Evolutionary conservation across 164 flowering plant species (phyloP).

Genomic region (Dillenia suffruticosa): DNA sequence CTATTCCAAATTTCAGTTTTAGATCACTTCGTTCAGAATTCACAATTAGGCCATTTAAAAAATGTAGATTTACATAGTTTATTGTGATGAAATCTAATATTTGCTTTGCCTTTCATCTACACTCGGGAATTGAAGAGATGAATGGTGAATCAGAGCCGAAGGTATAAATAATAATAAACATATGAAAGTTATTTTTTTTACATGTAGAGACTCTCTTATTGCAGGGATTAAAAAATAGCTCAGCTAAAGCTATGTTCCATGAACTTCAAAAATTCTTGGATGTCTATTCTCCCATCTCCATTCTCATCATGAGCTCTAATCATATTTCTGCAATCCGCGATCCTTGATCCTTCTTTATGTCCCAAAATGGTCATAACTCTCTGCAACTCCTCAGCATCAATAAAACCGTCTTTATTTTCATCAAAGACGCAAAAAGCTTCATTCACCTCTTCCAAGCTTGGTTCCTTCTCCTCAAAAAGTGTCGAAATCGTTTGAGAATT

Average conservation of each 20-base stretch:
- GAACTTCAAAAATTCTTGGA: slow-evolving; percentile 32
- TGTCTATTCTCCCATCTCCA: slow-evolving; percentile 33
- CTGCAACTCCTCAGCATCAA: slow-evolving; percentile 40
- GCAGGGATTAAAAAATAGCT: too few species aligned
- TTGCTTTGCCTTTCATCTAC: too few species aligned
- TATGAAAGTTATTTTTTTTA: too few species aligned
- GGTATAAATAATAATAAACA: too few species aligned
- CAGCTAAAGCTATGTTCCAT: slow-evolving; percentile 15
- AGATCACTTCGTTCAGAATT: too few species aligned
- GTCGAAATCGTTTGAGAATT: slow-evolving; percentile 18
- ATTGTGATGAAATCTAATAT: too few species aligned
- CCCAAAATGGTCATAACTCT: slow-evolving; percentile 33
- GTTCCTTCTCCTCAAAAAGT: slow-evolving; percentile 42
- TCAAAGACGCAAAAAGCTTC: slow-evolving; percentile 43
- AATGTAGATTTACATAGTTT: too few species aligned
- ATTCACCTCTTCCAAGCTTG: slow-evolving; percentile 34
- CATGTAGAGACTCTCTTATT: too few species aligned
- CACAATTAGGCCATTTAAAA: too few species aligned
- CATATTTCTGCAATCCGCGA: slow-evolving; percentile 32
- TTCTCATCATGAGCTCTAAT: slow-evolving; percentile 25
- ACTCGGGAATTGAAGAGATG: too few species aligned
- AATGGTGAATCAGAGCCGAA: too few species aligned
- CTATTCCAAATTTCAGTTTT: too few species aligned
- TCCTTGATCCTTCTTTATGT: slow-evolving; percentile 16
- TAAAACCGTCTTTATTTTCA: slow-evolving; percentile 38